phyloP scores from a whole-genome alignment of 1,284 basidiomycete species.

The Pyrrhoderma lamaoense region DNA sequence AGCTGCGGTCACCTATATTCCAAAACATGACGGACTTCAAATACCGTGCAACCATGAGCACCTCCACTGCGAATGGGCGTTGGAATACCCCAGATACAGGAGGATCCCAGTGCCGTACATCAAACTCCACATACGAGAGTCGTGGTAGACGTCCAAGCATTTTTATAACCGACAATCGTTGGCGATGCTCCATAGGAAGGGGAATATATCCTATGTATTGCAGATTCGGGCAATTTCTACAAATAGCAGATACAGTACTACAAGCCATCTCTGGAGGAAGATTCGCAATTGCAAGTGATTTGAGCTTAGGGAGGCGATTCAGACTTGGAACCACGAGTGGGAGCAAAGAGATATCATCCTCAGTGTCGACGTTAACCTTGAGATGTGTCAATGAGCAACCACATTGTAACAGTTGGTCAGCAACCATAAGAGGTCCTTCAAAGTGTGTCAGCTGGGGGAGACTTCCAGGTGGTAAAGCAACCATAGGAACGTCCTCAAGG shows the following conservation, averaged over 20 bases:
- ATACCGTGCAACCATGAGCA: constrained; percentile 10
- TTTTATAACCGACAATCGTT: too few relatives aligned
- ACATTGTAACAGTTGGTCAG: constrained; percentile 11
- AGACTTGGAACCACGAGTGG: constrained; percentile 13
- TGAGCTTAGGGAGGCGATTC: constrained; percentile 8
- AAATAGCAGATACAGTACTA: constrained; percentile 2
- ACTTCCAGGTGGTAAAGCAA: neutral
- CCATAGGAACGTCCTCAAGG: constrained; percentile 8
- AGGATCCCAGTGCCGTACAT: constrained; percentile 15
- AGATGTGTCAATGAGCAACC: constrained; percentile 12
- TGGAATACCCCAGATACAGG: constrained; percentile 4
- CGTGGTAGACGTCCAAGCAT: constrained; percentile 3
- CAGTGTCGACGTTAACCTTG: constrained; percentile 12
- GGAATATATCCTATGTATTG: constrained; percentile 4
- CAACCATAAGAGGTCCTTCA: constrained; percentile 15
- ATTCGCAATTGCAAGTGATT: constrained; percentile 4
- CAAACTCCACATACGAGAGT: constrained; percentile 10
- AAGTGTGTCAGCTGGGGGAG: constrained; percentile 11
- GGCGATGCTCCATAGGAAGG: too few relatives aligned
- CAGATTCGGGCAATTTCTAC: constrained; percentile 12
- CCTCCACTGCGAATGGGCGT: constrained; percentile 12
- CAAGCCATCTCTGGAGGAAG: constrained; percentile 8
- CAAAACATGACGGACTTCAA: constrained; percentile 11
- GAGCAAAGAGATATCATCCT: constrained; percentile 13
- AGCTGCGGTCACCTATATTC: constrained; percentile 6